Percentiles rank a stretch among this genome's conserved stretches.
Conservation (phyloP, 352 stramenopile species). For the Globisporangium camurandrum region DNA sequence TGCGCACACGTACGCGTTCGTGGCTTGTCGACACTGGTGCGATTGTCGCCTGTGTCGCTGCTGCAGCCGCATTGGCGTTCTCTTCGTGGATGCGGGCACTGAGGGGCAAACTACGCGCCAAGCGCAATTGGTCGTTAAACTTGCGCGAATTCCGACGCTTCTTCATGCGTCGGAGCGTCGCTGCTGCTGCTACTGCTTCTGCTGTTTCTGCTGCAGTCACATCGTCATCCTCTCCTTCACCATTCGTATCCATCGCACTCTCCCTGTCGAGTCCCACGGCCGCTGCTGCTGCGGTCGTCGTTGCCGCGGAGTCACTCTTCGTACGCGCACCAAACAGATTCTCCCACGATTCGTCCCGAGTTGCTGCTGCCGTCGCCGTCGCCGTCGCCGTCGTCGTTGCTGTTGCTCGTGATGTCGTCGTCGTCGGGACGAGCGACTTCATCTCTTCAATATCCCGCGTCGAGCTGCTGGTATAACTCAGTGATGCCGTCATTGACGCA, state of each 20-base stretch:
- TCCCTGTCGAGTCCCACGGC: conserved; percentile 12
- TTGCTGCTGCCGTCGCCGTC: conserved; percentile 16
- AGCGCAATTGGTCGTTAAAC: conserved; percentile 58
- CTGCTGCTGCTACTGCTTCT: neutral
- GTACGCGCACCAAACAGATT: conserved; percentile 48
- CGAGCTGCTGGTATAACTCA: no score
- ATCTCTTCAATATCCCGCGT: conserved; percentile 58
- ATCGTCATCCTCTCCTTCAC: no score
- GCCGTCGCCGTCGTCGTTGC: no score
- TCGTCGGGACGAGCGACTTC: conserved; percentile 65
- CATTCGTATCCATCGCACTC: conserved; percentile 1
- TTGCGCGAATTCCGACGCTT: conserved; percentile 58
- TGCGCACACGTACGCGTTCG: neutral
- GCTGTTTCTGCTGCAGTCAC: no score
- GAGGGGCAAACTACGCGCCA: conserved; percentile 46
- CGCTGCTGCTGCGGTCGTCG: conserved; percentile 17
- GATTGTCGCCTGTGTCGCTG: neutral
- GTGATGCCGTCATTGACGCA: no score
- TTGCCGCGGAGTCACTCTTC: conserved; percentile 8
- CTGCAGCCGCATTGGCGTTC: no score
- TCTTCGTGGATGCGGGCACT: conserved; percentile 48
- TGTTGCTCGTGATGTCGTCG: no score
- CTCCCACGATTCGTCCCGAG: conserved; percentile 56
- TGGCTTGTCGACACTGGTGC: neutral
- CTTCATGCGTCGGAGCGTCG: conserved; percentile 34